Evolutionary conservation across 345 rosid genomes (phyloP), one percentile per base, ranked within the genome.

Genomic region (Xanthoceras sorbifolium): DNA sequence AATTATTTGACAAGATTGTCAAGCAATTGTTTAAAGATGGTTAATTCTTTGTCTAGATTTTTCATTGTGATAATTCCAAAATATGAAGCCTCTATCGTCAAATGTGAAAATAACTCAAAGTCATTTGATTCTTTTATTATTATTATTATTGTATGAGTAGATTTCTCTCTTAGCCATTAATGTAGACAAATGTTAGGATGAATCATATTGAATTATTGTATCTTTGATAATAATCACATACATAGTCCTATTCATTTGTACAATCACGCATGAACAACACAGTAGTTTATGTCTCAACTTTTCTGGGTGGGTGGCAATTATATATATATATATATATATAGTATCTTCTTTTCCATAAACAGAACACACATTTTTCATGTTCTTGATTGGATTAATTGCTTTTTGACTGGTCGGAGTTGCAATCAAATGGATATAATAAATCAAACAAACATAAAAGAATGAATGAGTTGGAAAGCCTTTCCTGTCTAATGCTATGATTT

Each of bases 391-490:
- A 8, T 44, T 20, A 61, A 62, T 8, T 72, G 20, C 69, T 64
- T 70, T 64, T 74, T 64, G 77, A 74, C 71, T 62, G 36, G 63
- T 18, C 17, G 29, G 36, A 17, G 18, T 25, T 32, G 48, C 64
- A 64, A 9, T 44, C 28, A 59, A 11, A 31, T 14, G 12, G 0
- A 6, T 28, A 28, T 38, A 5, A 20, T 17, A 38, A 63, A 38
- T 57, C 67, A 72, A 25, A 38, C 48, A 28, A 44, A 72, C 31
- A 57, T 5, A 64, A 48, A 7, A 31, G n/a, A 64, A 31, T 48
- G n/a, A 48, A 64, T 64, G 70, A 44, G 77, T 64, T 50, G 70
- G 31, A 67, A 50, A 64, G 12, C 18, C 77, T 74, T 63, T 74
- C 18, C 62, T 31, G 61, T 50, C 36, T 64, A 46, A 48, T 50